phyloP scores from a whole-genome alignment of 495 filamentous ascomycete species.

The Annulohypoxylon bovei region DNA sequence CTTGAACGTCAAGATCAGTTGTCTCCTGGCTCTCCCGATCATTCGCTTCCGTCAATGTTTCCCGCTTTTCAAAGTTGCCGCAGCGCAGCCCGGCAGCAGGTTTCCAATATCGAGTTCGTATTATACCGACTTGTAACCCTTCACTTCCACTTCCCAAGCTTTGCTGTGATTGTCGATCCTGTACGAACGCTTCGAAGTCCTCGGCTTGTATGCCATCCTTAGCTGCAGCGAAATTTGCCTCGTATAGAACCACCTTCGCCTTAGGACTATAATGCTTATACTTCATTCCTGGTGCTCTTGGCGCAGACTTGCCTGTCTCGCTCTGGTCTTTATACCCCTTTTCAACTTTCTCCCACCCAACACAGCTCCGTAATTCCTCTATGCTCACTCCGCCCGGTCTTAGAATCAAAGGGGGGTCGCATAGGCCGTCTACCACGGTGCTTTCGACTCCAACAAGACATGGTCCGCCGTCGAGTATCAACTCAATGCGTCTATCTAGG shows the following conservation, averaged over 20 bases:
- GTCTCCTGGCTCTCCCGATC: constrained; percentile 25
- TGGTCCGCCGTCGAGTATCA: constrained; percentile 89
- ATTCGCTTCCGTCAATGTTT: constrained; percentile 10
- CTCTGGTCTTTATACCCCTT: constrained; percentile 78
- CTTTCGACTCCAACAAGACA: constrained; percentile 93
- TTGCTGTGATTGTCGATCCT: constrained; percentile 14
- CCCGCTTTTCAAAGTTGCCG: constrained; percentile 33
- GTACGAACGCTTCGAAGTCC: constrained; percentile 33
- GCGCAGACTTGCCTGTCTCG: constrained; percentile 64
- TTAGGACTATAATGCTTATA: constrained; percentile 97
- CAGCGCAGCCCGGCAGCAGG: constrained; percentile 46
- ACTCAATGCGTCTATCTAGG: constrained; percentile 80
- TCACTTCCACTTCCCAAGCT: constrained; percentile 12
- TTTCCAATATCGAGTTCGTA: constrained; percentile 57
- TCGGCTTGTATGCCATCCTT: constrained; percentile 25
- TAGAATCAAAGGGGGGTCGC: constrained; percentile 79
- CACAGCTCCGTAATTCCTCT: constrained; percentile 75
- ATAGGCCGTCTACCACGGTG: constrained; percentile 94
- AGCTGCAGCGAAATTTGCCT: constrained; percentile 52
- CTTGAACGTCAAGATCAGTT: constrained; percentile 46
- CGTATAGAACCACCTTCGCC: constrained; percentile 86
- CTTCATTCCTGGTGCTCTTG: constrained; percentile 96
- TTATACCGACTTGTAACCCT: constrained; percentile 48
- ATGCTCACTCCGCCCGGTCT: constrained; percentile 92
- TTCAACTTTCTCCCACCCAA: constrained; percentile 81